Conservation (phyloP, 768 basidiomycete genomes). For the Podaxis sp. region DNA sequence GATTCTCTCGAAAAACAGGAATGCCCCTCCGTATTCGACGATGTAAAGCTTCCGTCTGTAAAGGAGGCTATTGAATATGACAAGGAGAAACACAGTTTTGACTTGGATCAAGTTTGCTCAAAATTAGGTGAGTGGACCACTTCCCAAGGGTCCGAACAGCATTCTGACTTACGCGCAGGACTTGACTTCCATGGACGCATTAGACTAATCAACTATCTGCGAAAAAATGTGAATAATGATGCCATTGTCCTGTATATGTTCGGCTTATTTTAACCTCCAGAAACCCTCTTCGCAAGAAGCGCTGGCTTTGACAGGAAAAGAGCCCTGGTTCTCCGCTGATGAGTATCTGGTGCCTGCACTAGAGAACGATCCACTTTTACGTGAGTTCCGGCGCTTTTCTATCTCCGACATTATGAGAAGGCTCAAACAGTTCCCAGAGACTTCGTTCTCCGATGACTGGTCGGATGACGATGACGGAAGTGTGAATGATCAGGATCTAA, state of each 20-base stretch:
- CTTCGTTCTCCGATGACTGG: conserved; percentile 63
- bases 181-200: conserved; percentile 80
- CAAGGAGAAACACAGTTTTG: conserved; percentile 55
- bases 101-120: conserved; percentile 49
- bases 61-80: conserved; percentile 64
- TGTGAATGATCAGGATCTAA: conserved; percentile 27
- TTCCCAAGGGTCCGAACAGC: conserved; percentile 1
- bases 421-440: conserved; percentile 40
- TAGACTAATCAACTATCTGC: conserved; percentile 83
- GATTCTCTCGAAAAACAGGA: conserved; percentile 53
- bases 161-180: conserved; percentile 33
- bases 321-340: conserved; percentile 70
- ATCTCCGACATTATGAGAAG: not conserved
- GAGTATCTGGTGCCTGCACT: conserved; percentile 79
- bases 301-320: conserved; percentile 48
- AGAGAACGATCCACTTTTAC: conserved; percentile 86
- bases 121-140: conserved; percentile 49
- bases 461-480: conserved; percentile 74
- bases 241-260: conserved; percentile 3
- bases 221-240: conserved; percentile 55
- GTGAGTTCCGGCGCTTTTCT: conserved; percentile 46
- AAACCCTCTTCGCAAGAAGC: conserved; percentile 48
- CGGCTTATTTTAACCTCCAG: conserved; percentile 33
- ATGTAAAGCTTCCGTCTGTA: conserved; percentile 55
- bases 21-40: conserved; percentile 77